Evolutionary conservation across 163 green algal species (phyloP).

Genomic region (Scenedesmus sp.): DNA sequence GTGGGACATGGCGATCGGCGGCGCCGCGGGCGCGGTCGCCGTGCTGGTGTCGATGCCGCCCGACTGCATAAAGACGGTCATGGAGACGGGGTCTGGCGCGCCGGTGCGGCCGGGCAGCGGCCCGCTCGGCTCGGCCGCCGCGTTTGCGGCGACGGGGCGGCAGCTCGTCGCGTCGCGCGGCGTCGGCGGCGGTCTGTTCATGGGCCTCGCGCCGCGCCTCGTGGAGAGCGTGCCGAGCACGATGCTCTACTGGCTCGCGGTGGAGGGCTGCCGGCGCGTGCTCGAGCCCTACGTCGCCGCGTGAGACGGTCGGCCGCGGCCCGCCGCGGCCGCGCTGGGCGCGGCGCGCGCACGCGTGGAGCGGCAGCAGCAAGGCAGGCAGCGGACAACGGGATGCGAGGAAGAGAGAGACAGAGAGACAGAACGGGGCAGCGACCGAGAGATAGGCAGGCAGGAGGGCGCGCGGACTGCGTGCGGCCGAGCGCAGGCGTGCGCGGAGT

Average conservation of each 20-base stretch:
- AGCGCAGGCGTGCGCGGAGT: no score
- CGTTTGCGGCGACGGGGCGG: constrained; percentile 28
- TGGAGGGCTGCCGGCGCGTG: constrained; percentile 63
- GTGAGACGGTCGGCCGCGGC: no score
- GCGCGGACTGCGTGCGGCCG: no score
- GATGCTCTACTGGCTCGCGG: constrained; percentile 72
- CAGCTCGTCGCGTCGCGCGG: constrained; percentile 58
- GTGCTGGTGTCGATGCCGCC: constrained; percentile 76
- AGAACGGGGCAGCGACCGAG: no score
- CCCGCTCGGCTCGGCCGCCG: constrained; percentile 6
- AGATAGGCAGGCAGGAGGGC: no score
- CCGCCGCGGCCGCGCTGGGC: no score
- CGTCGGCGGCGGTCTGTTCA: constrained; percentile 57
- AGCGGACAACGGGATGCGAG: no score
- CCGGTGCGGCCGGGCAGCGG: constrained; percentile 3
- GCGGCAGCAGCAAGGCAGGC: no score
- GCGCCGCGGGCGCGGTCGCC: constrained; percentile 65
- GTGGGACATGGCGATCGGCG: constrained; percentile 69
- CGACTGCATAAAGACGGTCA: constrained; percentile 76
- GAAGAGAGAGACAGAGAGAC: no score
- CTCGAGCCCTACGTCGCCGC: constrained; percentile 55
- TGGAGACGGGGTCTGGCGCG: constrained; percentile 45
- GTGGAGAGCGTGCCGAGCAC: constrained; percentile 68
- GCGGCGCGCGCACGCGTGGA: no score
- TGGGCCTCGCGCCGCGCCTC: constrained; percentile 69